Base-by-base conservation (phyloP, 2,329 filamentous ascomycete species). In the Parafenestella ontariensis region DNA sequence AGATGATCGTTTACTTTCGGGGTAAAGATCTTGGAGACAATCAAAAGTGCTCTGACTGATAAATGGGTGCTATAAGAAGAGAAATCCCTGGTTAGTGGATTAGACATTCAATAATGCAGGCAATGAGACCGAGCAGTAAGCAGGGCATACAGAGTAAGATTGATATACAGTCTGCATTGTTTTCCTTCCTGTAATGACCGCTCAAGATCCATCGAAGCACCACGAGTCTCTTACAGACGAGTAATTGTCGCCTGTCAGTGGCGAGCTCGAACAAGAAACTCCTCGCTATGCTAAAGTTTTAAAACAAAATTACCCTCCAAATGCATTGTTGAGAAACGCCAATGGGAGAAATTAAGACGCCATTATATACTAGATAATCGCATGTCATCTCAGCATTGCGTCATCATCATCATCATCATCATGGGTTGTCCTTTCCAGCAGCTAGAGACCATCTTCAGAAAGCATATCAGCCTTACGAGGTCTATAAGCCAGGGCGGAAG, bases 201-300 rank as follows among this genome's bases (percentile, higher is more conserved):
- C 31, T 34, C 31, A n/a, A n/a, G 13, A 13, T n/a, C 31, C 6
- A 5, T 34, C 13, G 17, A 15, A 34, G 31, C 31, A 34, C 15
- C 31, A 34, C 3, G 13, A 8, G 17, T 24, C 4, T 21, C 17
- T 39, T 21, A 24, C 9, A 24, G 18, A 23, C 37, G 2, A 15
- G 21, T 15, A 40, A 18, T 21, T 9, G 17, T 15, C 20, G 5
- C 37, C 21, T 15, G 15, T 23, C 15, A 40, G 11, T 5, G 37
- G 10, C 33, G 40, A 48, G 47, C n/a, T 28, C 36, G 37, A 31
- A 50, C 41, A 46, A 49, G 31, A 41, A 57, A 69, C 60, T 58
- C 64, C 66, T 52, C 66, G 69, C 68, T 70, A 70, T 72, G 68
- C 65, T 65, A 58, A 37, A 50, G 49, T 46, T 50, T 59, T 33